Percentiles rank a stretch among this genome's conserved stretches.
Evolutionary conservation across 139 green algal genomes (phyloP).

Genomic region (Edaphochlamys debaryana): DNA sequence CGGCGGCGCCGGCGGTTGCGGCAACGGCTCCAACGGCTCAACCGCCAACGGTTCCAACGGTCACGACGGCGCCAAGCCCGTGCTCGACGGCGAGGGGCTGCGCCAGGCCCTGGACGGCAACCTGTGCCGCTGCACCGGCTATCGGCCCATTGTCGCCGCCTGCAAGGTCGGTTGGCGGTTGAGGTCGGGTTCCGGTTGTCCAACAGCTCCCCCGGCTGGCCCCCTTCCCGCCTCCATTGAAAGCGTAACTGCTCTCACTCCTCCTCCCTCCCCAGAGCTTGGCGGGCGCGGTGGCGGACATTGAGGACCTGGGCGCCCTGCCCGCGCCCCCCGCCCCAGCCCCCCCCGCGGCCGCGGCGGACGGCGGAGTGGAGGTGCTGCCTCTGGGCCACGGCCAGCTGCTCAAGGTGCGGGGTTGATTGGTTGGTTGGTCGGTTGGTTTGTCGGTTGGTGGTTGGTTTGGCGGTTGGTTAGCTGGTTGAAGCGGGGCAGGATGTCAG

Average conservation of each 20-base stretch:
- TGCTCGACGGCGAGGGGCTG: conserved; percentile 34
- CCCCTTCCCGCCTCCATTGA: background rate
- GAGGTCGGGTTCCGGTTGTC: background rate
- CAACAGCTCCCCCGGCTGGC: background rate
- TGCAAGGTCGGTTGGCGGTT: conserved; percentile 49
- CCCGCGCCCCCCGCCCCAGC: background rate
- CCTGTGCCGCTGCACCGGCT: conserved; percentile 86
- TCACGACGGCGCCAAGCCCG: conserved; percentile 14
- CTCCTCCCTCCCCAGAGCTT: background rate
- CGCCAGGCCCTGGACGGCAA: conserved; percentile 79
- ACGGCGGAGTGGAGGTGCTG: background rate
- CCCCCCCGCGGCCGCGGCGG: background rate
- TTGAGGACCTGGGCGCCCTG: conserved; percentile 13
- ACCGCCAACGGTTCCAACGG: background rate
- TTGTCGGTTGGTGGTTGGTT: no score
- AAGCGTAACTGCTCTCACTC: background rate
- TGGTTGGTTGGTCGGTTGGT: background rate
- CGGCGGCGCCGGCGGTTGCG: background rate
- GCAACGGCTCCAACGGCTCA: background rate
- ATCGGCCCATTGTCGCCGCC: conserved; percentile 75
- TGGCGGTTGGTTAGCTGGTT: no score
- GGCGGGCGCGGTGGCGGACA: conserved; percentile 15
- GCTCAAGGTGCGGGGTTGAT: background rate
- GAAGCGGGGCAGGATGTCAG: no score
- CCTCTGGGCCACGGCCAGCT: background rate